Evolutionary conservation across 1,284 basidiomycete genomes (phyloP), one percentile per base, ranked within the genome.

Genomic region (Gymnopus androsaceus): DNA sequence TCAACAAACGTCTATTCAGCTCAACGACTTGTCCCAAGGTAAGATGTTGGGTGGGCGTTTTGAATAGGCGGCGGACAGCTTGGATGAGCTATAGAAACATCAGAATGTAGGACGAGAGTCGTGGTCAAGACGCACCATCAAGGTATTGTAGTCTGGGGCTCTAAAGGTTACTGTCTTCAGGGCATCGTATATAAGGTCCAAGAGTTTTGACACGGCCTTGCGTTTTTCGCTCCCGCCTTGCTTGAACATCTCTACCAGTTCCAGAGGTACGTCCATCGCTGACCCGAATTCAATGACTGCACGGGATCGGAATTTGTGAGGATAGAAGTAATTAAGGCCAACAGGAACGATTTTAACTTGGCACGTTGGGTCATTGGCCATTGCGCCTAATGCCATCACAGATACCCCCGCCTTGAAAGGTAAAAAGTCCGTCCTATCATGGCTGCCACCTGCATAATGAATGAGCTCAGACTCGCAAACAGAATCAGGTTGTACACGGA

Each of bases 261-360:
- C 92, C 7, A 74, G 68, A 19, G 95, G 94, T 23, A 98, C 94
- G 63, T 94, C 90, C 62, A 98, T 79, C 9, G 96, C 94, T 4
- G 85, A 78, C 9, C 97, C 97, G 69, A 99, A 99, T 69, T 99
- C 97, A 57, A 99, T 90, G n/a, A 99, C 97, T 8, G 94, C 95
- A 55, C 95, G 84, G 14, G 94, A 96, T 48, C 95, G 88, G 77
- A 98, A 98, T 59, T 90, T 87, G 73, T 98, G 91, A 0, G 95
- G 87, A 72, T 98, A 95, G 73, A 98, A 98, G 70, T 98, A 98
- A 8, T 91, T 93, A 33, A 98, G 76, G 14, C 95, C 95, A 60
- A 96, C 94, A 23, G 95, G 95, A 5, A 98, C 92, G 59, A 98
- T 92, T 71, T 92, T 92, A 64, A 98, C 93, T 63, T 87, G 85